These are phyloP conservation scores for Crucibulum laeve DNA, from an alignment of 768 basidiomycete species.

Conservation along the genomic window DNA sequence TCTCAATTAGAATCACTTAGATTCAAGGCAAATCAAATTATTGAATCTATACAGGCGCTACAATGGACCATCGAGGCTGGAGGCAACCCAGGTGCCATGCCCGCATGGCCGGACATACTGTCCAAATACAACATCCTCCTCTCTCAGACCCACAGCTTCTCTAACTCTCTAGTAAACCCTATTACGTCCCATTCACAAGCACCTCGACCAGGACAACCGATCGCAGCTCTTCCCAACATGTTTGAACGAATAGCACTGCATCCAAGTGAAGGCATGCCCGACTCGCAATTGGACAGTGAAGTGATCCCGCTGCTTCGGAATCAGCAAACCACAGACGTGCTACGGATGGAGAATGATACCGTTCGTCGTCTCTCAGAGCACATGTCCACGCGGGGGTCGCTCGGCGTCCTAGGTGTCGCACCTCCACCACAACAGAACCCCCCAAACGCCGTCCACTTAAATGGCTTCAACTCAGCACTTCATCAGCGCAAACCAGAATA, in stretches of 20 bases:
- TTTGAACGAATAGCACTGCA: constrained; percentile 70
- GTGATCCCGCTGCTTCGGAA: constrained; percentile 73
- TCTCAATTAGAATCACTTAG: constrained; percentile 72
- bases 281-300: constrained; percentile 67
- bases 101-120: constrained; percentile 82
- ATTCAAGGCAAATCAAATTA: constrained; percentile 75
- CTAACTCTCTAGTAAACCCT: constrained; percentile 50
- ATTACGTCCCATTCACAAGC: constrained; percentile 18
- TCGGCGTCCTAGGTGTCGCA: constrained; percentile 39
- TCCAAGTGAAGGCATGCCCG: constrained; percentile 52
- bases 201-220: constrained; percentile 5
- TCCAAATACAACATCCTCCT: constrained; percentile 83
- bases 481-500: constrained; percentile 41
- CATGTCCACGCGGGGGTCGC: constrained; percentile 56
- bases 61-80: constrained; percentile 60
- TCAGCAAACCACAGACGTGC: constrained; percentile 74
- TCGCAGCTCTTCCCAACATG: constrained; percentile 30
- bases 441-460: constrained; percentile 11
- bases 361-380: constrained; percentile 67
- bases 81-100: constrained; percentile 56
- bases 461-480: constrained; percentile 12
- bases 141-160: constrained; percentile 78
- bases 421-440: constrained; percentile 23
- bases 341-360: constrained; percentile 65
- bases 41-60: constrained; percentile 67